A percentile compares a stretch with the other conserved stretches of the same genome.
Evolutionary conservation across 1,284 basidiomycete genomes (phyloP).

Genomic region (Bondarzewia mesenterica): DNA sequence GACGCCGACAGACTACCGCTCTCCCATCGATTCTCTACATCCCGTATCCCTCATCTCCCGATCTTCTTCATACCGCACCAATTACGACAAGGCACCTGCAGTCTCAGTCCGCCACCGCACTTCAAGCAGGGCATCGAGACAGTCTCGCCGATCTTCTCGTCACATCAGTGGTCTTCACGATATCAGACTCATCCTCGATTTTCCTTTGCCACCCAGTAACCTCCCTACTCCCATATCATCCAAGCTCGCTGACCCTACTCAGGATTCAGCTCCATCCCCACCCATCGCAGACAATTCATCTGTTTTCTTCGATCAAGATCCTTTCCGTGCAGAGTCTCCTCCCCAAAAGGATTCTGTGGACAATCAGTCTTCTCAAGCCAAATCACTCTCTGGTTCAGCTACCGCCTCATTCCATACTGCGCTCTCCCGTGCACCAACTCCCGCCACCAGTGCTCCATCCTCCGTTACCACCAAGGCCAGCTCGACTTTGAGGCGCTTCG

Average conservation of each 20-base stretch:
- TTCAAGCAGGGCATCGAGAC: conserved; percentile 12
- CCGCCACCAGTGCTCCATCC: conserved; percentile 5
- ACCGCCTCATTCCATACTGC: conserved; percentile 15
- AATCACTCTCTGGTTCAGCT: conserved; percentile 6
- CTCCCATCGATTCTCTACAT: conserved; percentile 2
- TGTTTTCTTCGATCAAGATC: conserved; percentile 31
- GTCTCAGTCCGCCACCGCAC: conserved; percentile 8
- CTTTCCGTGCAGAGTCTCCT: conserved; percentile 17
- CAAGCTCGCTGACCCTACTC: conserved; percentile 5
- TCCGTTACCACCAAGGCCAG: conserved; percentile 13
- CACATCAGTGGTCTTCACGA: conserved; percentile 5
- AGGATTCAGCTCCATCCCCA: background rate
- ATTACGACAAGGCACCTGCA: conserved; percentile 2
- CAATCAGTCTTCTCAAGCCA: conserved; percentile 6
- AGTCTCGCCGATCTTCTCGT: conserved; percentile 9
- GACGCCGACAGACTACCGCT: conserved; percentile 5
- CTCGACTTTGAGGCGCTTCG: conserved; percentile 31
- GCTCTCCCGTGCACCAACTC: conserved; percentile 5
- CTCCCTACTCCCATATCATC: conserved; percentile 27
- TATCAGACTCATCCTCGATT: conserved; percentile 13
- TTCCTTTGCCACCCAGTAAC: conserved; percentile 25
- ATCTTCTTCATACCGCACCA: conserved; percentile 1
- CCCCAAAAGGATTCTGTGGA: conserved; percentile 5
- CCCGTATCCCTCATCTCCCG: conserved; percentile 2
- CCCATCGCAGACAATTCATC: conserved; percentile 19